Percentiles rank a stretch among this genome's conserved stretches.
Evolutionary conservation across 139 green algal species (phyloP).

Genomic region (Volvox africanus): DNA sequence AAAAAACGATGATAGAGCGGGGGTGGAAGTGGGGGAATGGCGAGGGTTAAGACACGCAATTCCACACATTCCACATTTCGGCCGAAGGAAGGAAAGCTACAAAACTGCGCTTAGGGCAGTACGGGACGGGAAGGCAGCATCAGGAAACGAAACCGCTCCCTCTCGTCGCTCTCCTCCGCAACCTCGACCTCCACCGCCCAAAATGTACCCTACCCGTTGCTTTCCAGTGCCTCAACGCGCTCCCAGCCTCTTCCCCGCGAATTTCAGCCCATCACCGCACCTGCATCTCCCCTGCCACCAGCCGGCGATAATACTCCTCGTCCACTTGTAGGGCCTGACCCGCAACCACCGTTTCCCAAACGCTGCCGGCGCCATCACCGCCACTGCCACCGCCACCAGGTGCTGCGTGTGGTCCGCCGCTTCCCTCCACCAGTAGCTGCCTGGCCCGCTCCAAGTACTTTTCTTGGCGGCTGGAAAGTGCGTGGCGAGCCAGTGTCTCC

Average conservation of each 20-base stretch:
- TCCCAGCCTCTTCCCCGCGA: too few relatives aligned
- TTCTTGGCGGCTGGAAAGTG: conserved; percentile 50
- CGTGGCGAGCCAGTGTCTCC: conserved; percentile 38
- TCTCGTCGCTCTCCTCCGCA: background rate
- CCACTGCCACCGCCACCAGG: background rate
- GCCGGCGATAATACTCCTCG: conserved; percentile 25
- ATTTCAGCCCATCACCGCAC: background rate
- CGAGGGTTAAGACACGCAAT: too few relatives aligned
- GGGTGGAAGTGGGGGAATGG: too few relatives aligned
- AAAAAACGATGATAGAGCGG: background rate
- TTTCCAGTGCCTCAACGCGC: background rate
- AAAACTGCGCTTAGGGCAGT: too few relatives aligned
- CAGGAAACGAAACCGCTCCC: too few relatives aligned
- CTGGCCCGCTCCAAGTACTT: conserved; percentile 48
- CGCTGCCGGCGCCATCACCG: background rate
- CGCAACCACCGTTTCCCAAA: conserved; percentile 31
- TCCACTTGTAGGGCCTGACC: background rate
- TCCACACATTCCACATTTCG: too few relatives aligned
- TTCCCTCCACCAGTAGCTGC: conserved; percentile 33
- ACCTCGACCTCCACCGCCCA: background rate
- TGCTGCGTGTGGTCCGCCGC: background rate
- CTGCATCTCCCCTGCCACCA: conserved; percentile 39
- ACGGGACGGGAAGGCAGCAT: too few relatives aligned
- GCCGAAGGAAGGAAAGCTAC: too few relatives aligned
- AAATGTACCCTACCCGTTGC: background rate